phyloP scores from a whole-genome alignment of 2,329 filamentous ascomycete species.

The Penicillium sp. region DNA sequence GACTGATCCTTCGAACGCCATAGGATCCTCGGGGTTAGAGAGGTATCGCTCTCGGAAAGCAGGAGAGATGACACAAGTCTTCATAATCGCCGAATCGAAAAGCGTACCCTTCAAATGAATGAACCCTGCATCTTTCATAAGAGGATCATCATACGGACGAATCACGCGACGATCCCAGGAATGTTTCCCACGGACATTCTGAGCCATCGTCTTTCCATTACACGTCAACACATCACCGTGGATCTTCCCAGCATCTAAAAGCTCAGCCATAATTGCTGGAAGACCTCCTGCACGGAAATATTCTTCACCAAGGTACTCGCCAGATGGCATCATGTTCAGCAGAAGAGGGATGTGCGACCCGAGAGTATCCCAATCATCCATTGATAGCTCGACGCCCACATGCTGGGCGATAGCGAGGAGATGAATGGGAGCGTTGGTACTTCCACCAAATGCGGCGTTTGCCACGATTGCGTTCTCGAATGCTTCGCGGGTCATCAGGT shows the following conservation, averaged over 20 bases:
- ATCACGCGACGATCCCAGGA: constrained; percentile 55
- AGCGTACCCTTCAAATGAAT: constrained; percentile 50
- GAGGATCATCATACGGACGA: constrained; percentile 45
- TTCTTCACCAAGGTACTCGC: constrained; percentile 55
- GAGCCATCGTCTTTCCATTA: constrained; percentile 34
- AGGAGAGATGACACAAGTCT: constrained; percentile 52
- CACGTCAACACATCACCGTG: constrained; percentile 30
- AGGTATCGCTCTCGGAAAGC: constrained; percentile 50
- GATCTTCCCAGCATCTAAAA: constrained; percentile 51
- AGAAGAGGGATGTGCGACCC: constrained; percentile 54
- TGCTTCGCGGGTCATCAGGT: constrained; percentile 56
- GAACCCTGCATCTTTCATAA: constrained; percentile 55
- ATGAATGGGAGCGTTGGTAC: constrained; percentile 59
- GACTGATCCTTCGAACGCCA: constrained; percentile 50
- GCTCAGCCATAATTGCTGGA: constrained; percentile 55
- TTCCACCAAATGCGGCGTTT: constrained; percentile 58
- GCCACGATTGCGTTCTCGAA: constrained; percentile 59
- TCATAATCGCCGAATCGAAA: constrained; percentile 56
- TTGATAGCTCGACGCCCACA: constrained; percentile 50
- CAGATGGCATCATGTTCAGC: constrained; percentile 57
- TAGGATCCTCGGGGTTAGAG: constrained; percentile 46
- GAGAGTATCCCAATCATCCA: constrained; percentile 57
- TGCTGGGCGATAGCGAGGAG: constrained; percentile 57
- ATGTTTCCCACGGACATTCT: constrained; percentile 32
- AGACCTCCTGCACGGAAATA: constrained; percentile 56